phyloP scores from a whole-genome alignment of 2,329 filamentous ascomycete species.

The Emmonsiellopsis sp. region DNA sequence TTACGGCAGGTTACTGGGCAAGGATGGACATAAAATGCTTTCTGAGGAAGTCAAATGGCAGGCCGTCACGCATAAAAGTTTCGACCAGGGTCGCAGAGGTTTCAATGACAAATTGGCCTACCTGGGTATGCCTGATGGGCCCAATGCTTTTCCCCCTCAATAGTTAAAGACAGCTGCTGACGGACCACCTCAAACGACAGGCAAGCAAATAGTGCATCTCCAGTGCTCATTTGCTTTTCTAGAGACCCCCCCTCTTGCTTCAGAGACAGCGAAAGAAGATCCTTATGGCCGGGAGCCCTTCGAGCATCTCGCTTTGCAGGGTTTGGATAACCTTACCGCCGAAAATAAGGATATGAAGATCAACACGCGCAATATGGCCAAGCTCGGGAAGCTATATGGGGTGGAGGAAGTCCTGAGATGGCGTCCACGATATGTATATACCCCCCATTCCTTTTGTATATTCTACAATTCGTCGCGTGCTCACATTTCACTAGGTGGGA shows the following conservation, averaged over 20 bases:
- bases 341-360: conserved; percentile 53
- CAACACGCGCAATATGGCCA: conserved; percentile 55
- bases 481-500: conserved; percentile 40
- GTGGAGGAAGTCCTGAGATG: conserved; percentile 71
- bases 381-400: conserved; percentile 60
- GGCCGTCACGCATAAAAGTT: conserved; percentile 95
- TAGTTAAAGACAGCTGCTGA: not conserved
- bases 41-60: conserved; percentile 94
- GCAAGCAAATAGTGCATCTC: conserved; percentile 54
- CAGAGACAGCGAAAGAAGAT: conserved; percentile 31
- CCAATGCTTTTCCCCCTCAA: not conserved
- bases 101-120: conserved; percentile 93
- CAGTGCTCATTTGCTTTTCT: conserved; percentile 56
- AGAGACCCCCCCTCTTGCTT: conserved; percentile 30
- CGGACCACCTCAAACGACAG: conserved; percentile 25
- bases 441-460: not conserved
- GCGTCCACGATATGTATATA: conserved; percentile 70
- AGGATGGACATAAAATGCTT: conserved; percentile 61
- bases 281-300: conserved; percentile 55
- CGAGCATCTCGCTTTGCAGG: conserved; percentile 58
- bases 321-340: conserved; percentile 61
- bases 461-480: not conserved
- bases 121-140: conserved; percentile 50
- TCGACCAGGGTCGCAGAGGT: conserved; percentile 85
- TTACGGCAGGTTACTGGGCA: conserved; percentile 67